A percentile compares a stretch with the other conserved stretches of the same genome.
These are phyloP conservation scores for Volvox africanus DNA, from an alignment of 139 green algal genomes.

Conservation along the genomic window DNA sequence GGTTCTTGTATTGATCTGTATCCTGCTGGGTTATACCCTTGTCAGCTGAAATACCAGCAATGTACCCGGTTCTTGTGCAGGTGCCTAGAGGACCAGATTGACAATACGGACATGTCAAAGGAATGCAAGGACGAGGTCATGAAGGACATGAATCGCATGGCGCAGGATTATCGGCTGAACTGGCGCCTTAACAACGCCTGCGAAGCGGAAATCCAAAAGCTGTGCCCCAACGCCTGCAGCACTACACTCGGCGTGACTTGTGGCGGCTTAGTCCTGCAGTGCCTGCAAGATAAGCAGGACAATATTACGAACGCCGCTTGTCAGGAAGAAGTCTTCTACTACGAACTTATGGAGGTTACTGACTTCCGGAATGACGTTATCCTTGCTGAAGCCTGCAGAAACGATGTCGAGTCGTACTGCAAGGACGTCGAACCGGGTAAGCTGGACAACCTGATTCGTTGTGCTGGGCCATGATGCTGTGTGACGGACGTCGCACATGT, in stretches of 20 bases:
- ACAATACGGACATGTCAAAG: slow-evolving; percentile 66
- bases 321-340: slow-evolving; percentile 90
- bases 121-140: slow-evolving; percentile 89
- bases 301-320: slow-evolving; percentile 81
- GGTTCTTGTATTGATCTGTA: too few relatives aligned
- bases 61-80: slow-evolving; percentile 2
- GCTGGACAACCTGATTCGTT: background rate
- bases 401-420: slow-evolving; percentile 84
- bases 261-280: slow-evolving; percentile 85
- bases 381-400: slow-evolving; percentile 80
- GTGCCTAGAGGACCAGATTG: slow-evolving; percentile 66
- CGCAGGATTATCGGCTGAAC: slow-evolving; percentile 89
- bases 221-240: slow-evolving; percentile 82
- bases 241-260: slow-evolving; percentile 64
- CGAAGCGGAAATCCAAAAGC: slow-evolving; percentile 76
- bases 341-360: slow-evolving; percentile 85
- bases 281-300: slow-evolving; percentile 88
- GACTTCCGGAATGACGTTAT: slow-evolving; percentile 80
- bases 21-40: too few relatives aligned
- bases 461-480: too few relatives aligned
- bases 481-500: background rate
- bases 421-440: slow-evolving; percentile 71
- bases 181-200: slow-evolving; percentile 87
- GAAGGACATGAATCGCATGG: slow-evolving; percentile 76
- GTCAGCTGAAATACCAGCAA: too few relatives aligned